Evolutionary conservation across 106 monocot species (phyloP).

Genomic region (Platanthera zijinensis): DNA sequence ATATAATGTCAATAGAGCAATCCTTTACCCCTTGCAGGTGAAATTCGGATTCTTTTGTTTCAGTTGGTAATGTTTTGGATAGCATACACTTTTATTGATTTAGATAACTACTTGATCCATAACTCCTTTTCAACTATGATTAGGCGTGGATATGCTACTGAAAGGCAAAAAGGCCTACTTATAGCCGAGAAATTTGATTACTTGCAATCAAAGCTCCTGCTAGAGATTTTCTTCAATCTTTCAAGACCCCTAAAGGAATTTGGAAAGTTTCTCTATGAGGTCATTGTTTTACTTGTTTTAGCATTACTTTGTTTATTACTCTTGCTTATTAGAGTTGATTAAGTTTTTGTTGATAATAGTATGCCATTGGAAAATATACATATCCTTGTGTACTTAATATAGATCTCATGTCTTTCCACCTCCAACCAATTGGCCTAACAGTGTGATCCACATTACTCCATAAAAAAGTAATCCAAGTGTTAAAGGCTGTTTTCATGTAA

Average conservation of each 20-base stretch:
- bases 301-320: neutral
- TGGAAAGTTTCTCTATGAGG: constrained; percentile 60
- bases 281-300: constrained; percentile 13
- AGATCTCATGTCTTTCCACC: too few relatives aligned
- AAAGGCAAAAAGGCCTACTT: constrained; percentile 80
- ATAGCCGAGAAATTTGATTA: constrained; percentile 90
- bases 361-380: too few relatives aligned
- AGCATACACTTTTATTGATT: neutral
- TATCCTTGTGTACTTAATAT: too few relatives aligned
- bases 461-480: too few relatives aligned
- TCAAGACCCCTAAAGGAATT: constrained; percentile 66
- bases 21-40: neutral
- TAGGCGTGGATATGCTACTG: constrained; percentile 90
- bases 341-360: neutral
- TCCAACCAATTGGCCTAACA: too few relatives aligned
- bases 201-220: constrained; percentile 83
- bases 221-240: constrained; percentile 58
- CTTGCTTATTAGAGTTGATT: neutral
- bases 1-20: neutral
- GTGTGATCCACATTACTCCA: too few relatives aligned
- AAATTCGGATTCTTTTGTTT: neutral
- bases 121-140: neutral
- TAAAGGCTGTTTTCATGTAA: neutral
- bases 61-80: neutral
- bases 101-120: neutral